A percentile compares a stretch with the other conserved stretches of the same genome.
Conservation (phyloP, 2,329 filamentous ascomycete species). For the Fusarium sp. region DNA sequence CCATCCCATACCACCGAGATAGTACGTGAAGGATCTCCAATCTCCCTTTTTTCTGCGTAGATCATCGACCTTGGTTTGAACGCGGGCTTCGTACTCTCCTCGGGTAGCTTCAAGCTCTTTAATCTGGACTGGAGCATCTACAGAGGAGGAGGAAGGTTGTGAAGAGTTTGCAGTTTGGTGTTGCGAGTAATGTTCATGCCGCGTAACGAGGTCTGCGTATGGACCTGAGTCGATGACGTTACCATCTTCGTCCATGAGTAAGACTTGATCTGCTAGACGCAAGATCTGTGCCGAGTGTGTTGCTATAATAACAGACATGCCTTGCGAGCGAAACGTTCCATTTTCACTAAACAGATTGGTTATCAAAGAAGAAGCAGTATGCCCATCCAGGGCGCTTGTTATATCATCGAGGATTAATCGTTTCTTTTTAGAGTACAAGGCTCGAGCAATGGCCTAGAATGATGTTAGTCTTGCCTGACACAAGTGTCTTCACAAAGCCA, state of each 20-base stretch:
- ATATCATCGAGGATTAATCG: constrained; percentile 1
- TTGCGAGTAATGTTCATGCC: background rate
- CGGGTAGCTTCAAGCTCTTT: background rate
- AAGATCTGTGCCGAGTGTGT: background rate
- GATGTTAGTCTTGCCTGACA: too few species aligned
- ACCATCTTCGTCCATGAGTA: background rate
- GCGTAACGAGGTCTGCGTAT: background rate
- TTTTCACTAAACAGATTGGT: background rate
- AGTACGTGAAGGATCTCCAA: constrained; percentile 2
- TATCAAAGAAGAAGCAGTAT: background rate
- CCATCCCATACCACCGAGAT: constrained; percentile 1
- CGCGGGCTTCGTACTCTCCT: constrained; percentile 1
- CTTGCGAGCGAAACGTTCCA: background rate
- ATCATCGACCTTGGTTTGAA: background rate
- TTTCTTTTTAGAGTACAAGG: constrained; percentile 2
- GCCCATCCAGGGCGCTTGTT: constrained; percentile 7
- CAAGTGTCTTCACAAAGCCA: too few species aligned
- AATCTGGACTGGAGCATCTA: background rate
- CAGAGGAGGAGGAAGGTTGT: too few species aligned
- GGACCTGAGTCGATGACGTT: background rate
- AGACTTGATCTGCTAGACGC: background rate
- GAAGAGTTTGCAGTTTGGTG: background rate
- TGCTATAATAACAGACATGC: background rate
- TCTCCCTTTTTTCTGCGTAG: constrained; percentile 4
- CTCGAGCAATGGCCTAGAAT: constrained; percentile 1